A percentile compares a stretch with the other conserved stretches of the same genome.
Conservation (phyloP, 257 asterid species). For the Nicotiana knightiana region DNA sequence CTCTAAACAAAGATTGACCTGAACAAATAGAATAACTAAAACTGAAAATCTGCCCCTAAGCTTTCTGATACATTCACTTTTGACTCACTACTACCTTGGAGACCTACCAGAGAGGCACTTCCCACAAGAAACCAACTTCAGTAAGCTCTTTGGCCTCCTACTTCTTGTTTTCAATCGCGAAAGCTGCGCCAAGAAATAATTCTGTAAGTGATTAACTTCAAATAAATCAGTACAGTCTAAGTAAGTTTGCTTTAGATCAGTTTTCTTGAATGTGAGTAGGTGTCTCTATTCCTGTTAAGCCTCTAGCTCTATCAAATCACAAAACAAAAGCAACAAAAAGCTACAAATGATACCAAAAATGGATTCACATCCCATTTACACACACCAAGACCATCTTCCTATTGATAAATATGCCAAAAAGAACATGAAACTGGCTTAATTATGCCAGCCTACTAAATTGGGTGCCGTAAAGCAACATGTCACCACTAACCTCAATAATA, state of each 20-base stretch:
- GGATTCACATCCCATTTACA: background rate
- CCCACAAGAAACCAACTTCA: slow-evolving; percentile 71
- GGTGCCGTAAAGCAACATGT: background rate
- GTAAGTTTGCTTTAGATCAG: background rate
- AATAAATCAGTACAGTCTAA: background rate
- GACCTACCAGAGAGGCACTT: slow-evolving; percentile 64
- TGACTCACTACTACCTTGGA: slow-evolving; percentile 35
- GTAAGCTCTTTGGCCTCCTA: slow-evolving; percentile 55
- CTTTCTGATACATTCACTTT: no score
- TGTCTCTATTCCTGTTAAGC: background rate
- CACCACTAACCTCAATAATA: background rate
- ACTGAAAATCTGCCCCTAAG: background rate
- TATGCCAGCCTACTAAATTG: background rate
- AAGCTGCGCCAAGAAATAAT: slow-evolving; percentile 42
- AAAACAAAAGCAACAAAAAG: background rate
- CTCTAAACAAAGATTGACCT: no score
- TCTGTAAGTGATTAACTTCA: background rate
- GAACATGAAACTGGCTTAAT: background rate
- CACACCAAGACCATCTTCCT: background rate
- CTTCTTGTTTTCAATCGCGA: slow-evolving; percentile 57
- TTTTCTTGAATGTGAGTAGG: background rate
- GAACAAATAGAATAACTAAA: background rate
- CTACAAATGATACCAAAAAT: background rate
- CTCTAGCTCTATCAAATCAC: background rate
- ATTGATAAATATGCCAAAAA: background rate